Base-by-base conservation (phyloP, 176 grass and related monocot genomes). In the Rhynchospora breviuscula region DNA sequence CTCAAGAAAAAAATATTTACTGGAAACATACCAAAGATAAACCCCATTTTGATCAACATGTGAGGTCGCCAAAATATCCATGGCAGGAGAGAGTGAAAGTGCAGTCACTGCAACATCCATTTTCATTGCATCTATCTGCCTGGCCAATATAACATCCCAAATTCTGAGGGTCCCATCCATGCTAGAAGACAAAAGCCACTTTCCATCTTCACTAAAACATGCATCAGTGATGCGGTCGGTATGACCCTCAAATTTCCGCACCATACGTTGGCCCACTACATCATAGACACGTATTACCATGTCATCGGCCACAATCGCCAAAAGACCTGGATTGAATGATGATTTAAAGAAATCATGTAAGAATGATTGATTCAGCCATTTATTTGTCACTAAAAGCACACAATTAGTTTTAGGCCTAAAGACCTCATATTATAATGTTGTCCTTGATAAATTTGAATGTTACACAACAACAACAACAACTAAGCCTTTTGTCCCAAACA, bases 41-140 rank as follows among this genome's bases (percentile, higher is more conserved):
- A 98, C 82, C 13, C 96, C 96, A 89, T 95, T 98, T 86, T 98
- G 96, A 89, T 95, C 96, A 62, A 98, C 93, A 84, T 98, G 95
- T 51, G 95, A 90, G 46, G 95, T 98, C 44, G 93, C 95, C 88
- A 98, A 84, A 22, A 98, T 52, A 90, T 98, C 96, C 96, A 98
- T 93, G 73, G 90, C 89, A 74, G 96, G 93, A 87, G 96, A 95
- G 35, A 98, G 63, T 63, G 93, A 90, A 21, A 95, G 22, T 64
- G 92, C 90, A 21, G 96, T 98, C 87, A 91, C 79, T 85, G 96
- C 85, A 63, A 93, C 86, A 95, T 93, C 91, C 31, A 93, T 90
- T 1, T 54, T 80, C 92, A 98, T 91, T 18, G 91, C 96, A 91
- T 98, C 96, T 85, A 98, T 98, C 79, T 98, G 93, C 78, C 86